Conservation (phyloP, 73 alveolate genomes). For the Symbiodinium natans region DNA sequence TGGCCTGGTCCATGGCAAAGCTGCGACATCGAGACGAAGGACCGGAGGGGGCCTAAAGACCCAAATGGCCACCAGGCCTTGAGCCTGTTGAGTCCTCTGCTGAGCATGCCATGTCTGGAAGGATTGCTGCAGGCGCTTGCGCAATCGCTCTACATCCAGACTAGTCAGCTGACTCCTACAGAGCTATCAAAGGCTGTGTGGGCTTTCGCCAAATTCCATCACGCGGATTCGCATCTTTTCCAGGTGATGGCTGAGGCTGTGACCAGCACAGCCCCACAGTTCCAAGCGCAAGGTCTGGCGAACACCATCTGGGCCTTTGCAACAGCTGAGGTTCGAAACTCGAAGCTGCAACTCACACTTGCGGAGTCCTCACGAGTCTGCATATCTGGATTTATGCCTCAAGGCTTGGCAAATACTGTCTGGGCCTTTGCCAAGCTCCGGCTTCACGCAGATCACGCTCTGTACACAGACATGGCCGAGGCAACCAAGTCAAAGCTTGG, state of each 20-base stretch:
- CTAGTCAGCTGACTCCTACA: not conserved
- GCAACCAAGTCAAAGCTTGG: not conserved
- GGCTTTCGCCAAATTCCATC: slow-evolving; percentile 26
- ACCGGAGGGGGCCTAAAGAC: not conserved
- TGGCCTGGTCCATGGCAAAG: slow-evolving; percentile 55
- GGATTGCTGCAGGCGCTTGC: slow-evolving; percentile 1
- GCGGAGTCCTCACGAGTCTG: not conserved
- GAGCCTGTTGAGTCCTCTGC: not conserved
- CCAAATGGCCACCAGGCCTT: not conserved
- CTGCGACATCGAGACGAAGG: not conserved
- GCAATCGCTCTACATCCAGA: not conserved
- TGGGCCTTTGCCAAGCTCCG: slow-evolving; percentile 78
- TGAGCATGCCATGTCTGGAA: not conserved
- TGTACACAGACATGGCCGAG: slow-evolving; percentile 20
- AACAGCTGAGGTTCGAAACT: not conserved
- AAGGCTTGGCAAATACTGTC: slow-evolving; percentile 43
- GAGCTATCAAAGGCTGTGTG: slow-evolving; percentile 43
- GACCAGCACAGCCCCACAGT: not conserved
- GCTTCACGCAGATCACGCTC: not conserved
- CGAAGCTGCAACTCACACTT: slow-evolving; percentile 28
- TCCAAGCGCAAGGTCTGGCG: slow-evolving; percentile 33
- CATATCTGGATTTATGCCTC: not conserved
- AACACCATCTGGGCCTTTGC: slow-evolving; percentile 72
- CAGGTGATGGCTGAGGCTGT: slow-evolving; percentile 23
- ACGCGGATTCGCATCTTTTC: not conserved